phyloP scores from a whole-genome alignment of 2,329 filamentous ascomycete species.

The Phaeosphaeria sp. region DNA sequence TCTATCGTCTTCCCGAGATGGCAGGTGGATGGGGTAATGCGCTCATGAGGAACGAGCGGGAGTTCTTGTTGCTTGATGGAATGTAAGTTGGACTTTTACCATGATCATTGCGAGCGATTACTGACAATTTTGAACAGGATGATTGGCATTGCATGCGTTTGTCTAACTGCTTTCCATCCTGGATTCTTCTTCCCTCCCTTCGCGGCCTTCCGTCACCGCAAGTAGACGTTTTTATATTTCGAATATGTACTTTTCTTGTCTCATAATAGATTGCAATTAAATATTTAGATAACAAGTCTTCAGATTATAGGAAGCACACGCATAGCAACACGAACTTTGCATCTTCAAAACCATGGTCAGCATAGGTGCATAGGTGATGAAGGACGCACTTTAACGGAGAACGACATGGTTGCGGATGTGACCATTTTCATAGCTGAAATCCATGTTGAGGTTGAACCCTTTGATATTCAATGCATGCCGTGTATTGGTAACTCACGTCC shows the following conservation, averaged over 20 bases:
- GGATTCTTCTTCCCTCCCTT: conserved; percentile 39
- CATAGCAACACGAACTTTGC: background rate
- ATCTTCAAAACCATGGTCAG: background rate
- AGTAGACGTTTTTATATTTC: background rate
- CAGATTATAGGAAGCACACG: background rate
- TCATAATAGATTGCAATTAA: conserved; percentile 4
- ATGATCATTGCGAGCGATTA: background rate
- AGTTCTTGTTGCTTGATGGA: conserved; percentile 58
- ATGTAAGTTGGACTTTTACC: conserved; percentile 24
- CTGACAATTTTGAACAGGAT: conserved; percentile 25
- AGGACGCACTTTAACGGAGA: too few relatives aligned
- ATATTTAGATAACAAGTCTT: background rate
- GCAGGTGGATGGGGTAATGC: conserved; percentile 52
- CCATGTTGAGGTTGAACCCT: too few relatives aligned
- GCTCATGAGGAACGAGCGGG: conserved; percentile 54
- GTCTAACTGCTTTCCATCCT: conserved; percentile 33
- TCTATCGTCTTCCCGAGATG: conserved; percentile 57
- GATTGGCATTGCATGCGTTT: conserved; percentile 34
- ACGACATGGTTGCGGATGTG: too few relatives aligned
- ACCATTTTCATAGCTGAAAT: too few relatives aligned
- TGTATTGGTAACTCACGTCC: too few relatives aligned
- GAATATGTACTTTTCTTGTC: background rate
- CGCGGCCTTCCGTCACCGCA: conserved; percentile 27
- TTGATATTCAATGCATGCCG: too few relatives aligned
- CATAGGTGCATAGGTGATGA: too few relatives aligned